Base-by-base conservation (phyloP, 805 yeast species). In the Pichia phayaonensis region DNA sequence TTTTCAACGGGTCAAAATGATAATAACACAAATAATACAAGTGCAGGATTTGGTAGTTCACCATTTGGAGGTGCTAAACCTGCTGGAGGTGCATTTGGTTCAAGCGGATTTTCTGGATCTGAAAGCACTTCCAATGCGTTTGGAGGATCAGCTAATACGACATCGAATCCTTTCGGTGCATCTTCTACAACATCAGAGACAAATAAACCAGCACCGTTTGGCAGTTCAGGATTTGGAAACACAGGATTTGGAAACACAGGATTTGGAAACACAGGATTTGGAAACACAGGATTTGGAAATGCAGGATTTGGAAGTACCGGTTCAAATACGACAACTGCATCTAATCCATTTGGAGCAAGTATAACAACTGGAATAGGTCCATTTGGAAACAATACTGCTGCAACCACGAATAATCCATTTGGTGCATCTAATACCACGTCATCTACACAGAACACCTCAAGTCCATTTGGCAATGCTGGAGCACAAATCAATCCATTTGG, bases 21-120 rank as follows among this genome's bases (percentile, higher is more conserved):
- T 24, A 12, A 21, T 26, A 41, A 23, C 7, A 15, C 23, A 18
- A 23, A 8, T 18, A 36, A 15, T n/a, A 18, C 18, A 16, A 31
- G 16, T 21, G 8, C 42, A 13, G 34, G 36, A 18, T 45, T 10
- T 8, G 8, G 7, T 22, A 8, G 36, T 24, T 39, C 40, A 10
- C 42, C 47, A 21, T 49, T 46, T 36, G 53, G 50, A 18, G 21
- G 21, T 42, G 39, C 34, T 4, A 21, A 11, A 11, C 18, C 21
- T 13, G 38, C 22, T 6, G n/a, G 5, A 8, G 26, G 39, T 11
- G 34, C 45, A 2, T 42, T 47, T 45, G 57, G 59, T 7, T 31
- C 55, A 23, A 31, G 53, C 22, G 61, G 54, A 15, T 58, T 59
- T 51, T 63, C 58, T 3, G 24, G 49, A 20, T 24, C 55, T 34